phyloP scores from a whole-genome alignment of 768 basidiomycete genomes.

The Lentinula edodes region DNA sequence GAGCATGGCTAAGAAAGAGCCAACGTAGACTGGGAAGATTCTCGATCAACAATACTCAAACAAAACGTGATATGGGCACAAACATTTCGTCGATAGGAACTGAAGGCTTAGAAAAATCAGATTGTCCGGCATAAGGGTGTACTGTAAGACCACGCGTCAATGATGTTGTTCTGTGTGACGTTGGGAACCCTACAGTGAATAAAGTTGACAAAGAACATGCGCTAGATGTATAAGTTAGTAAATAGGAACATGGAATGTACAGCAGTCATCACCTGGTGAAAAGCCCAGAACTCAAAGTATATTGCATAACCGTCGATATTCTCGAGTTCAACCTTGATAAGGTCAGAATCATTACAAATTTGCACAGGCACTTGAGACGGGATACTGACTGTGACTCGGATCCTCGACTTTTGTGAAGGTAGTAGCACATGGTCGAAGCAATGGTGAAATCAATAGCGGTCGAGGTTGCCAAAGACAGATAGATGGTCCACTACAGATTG shows the following conservation, averaged over 20 bases:
- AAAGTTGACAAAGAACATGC: conserved; percentile 39
- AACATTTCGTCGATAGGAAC: conserved; percentile 40
- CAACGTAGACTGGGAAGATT: conserved; percentile 34
- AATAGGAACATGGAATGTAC: background rate
- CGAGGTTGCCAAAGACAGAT: conserved; percentile 33
- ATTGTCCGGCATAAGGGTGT: conserved; percentile 36
- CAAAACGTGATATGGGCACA: conserved; percentile 7
- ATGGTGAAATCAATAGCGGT: conserved; percentile 42
- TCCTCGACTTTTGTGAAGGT: conserved; percentile 24
- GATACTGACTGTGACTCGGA: background rate
- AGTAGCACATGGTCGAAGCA: conserved; percentile 29
- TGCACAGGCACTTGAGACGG: background rate
- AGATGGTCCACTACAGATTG: conserved; percentile 33
- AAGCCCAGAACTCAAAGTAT: conserved; percentile 30
- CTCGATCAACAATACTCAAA: background rate
- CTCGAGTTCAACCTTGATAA: conserved; percentile 24
- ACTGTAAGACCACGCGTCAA: conserved; percentile 19
- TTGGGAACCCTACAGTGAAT: conserved; percentile 29
- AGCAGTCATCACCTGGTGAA: conserved; percentile 27
- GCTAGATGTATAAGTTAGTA: conserved; percentile 19
- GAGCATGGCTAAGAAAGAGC: conserved; percentile 34
- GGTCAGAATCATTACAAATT: background rate
- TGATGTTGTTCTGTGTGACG: background rate
- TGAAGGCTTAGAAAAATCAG: conserved; percentile 37
- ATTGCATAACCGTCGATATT: conserved; percentile 31